phyloP scores from a whole-genome alignment of 768 basidiomycete genomes.

The Pleurotus salmoneostramineus region DNA sequence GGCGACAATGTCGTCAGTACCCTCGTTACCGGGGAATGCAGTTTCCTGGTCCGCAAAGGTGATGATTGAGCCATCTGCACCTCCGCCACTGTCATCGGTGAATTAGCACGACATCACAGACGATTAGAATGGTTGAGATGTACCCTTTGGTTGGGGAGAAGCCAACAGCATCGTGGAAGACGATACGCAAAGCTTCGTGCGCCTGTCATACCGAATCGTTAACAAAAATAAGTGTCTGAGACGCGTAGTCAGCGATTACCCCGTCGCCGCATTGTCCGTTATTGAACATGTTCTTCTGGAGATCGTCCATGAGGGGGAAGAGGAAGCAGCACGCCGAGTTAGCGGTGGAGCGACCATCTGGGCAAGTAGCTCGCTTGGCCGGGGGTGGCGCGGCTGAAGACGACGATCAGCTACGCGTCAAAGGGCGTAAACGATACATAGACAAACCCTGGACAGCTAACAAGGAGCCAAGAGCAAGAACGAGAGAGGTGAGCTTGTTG shows the following conservation, averaged over 20 bases:
- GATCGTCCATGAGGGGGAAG: slow-evolving; percentile 19
- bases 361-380: slow-evolving; percentile 18
- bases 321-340: slow-evolving; percentile 23
- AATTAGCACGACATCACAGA: background rate
- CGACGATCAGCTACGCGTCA: background rate
- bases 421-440: background rate
- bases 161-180: slow-evolving; percentile 41
- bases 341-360: slow-evolving; percentile 22
- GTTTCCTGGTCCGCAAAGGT: slow-evolving; percentile 38
- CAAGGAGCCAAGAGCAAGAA: background rate
- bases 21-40: slow-evolving; percentile 36
- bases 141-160: slow-evolving; percentile 27
- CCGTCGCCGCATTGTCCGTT: slow-evolving; percentile 25
- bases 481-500: background rate
- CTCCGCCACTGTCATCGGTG: slow-evolving; percentile 26
- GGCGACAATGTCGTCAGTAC: slow-evolving; percentile 37
- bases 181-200: slow-evolving; percentile 26
- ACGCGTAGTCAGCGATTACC: slow-evolving; percentile 9
- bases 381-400: background rate
- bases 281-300: slow-evolving; percentile 21
- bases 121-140: background rate
- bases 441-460: background rate
- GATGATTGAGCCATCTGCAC: slow-evolving; percentile 50
- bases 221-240: background rate
- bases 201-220: slow-evolving; percentile 8